These are phyloP conservation scores for Colletotrichum plurivorum DNA, from an alignment of 2,329 filamentous ascomycete genomes.

Conservation along the genomic window DNA sequence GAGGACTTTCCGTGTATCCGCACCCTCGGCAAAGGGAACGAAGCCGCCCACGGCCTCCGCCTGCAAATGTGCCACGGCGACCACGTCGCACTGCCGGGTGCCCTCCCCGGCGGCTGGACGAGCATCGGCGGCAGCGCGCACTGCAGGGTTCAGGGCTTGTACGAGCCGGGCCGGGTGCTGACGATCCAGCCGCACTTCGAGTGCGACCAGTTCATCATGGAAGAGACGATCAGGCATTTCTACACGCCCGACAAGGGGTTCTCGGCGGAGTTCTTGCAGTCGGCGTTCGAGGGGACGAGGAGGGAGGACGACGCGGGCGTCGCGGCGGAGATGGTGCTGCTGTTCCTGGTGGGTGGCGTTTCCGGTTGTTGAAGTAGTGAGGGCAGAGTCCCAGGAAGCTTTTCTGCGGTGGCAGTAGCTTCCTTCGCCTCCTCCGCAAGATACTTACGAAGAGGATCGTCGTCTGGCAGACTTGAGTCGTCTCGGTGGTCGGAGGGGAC, in stretches of 20 bases:
- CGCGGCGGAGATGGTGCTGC: slow-evolving; percentile 26
- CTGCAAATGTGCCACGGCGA: slow-evolving; percentile 66
- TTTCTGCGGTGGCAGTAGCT: too few species aligned
- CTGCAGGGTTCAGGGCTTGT: slow-evolving; percentile 61
- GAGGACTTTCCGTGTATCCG: slow-evolving; percentile 56
- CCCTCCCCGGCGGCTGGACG: slow-evolving; percentile 54
- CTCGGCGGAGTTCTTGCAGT: slow-evolving; percentile 10
- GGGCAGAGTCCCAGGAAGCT: too few species aligned
- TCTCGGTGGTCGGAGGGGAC: too few species aligned
- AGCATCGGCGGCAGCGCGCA: slow-evolving; percentile 57
- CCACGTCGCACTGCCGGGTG: slow-evolving; percentile 46
- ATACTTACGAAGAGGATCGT: too few species aligned
- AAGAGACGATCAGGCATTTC: slow-evolving; percentile 43
- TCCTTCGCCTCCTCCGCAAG: not conserved
- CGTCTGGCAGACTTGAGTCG: too few species aligned
- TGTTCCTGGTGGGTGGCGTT: slow-evolving; percentile 10
- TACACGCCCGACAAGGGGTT: slow-evolving; percentile 31
- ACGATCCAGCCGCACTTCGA: slow-evolving; percentile 65
- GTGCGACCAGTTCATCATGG: slow-evolving; percentile 57
- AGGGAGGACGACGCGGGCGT: slow-evolving; percentile 12
- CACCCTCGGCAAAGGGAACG: not conserved
- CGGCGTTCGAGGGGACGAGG: slow-evolving; percentile 22
- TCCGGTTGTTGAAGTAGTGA: not conserved
- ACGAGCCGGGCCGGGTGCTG: slow-evolving; percentile 54
- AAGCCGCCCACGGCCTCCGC: slow-evolving; percentile 39